Conservation (phyloP, 306 rosid species). For the Mucuna pruriens region DNA sequence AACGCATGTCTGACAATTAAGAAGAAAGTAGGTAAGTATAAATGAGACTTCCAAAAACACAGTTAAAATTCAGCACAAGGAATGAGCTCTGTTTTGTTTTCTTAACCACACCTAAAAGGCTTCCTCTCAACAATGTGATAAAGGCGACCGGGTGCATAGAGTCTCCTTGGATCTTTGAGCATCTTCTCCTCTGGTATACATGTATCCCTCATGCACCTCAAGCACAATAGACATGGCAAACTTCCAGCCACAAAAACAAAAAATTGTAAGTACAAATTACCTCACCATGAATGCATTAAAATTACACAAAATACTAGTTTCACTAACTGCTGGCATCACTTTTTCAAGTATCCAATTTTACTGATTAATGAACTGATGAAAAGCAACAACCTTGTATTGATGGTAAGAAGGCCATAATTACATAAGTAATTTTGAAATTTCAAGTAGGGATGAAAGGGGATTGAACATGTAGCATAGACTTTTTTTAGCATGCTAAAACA, state of each 20-base stretch:
- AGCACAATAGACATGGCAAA: slow-evolving; percentile 86
- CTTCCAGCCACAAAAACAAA: slow-evolving; percentile 50
- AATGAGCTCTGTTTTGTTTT: slow-evolving; percentile 12
- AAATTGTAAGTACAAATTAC: slow-evolving; percentile 4
- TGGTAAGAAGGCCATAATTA: no score
- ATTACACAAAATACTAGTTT: neutral
- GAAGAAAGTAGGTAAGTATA: neutral
- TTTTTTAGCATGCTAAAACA: slow-evolving; percentile 19
- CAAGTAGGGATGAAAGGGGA: neutral
- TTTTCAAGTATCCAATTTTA: neutral
- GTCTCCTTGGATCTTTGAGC: slow-evolving; percentile 96
- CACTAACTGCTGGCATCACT: neutral
- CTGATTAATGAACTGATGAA: neutral
- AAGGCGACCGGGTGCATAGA: slow-evolving; percentile 94
- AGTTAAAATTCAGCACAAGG: slow-evolving; percentile 3
- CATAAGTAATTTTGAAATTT: neutral
- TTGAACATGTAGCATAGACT: slow-evolving; percentile 6
- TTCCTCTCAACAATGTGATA: slow-evolving; percentile 95
- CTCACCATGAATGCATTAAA: neutral
- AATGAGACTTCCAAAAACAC: neutral
- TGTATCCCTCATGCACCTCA: slow-evolving; percentile 86
- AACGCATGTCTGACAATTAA: neutral
- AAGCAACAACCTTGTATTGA: neutral
- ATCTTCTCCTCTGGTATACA: slow-evolving; percentile 82
- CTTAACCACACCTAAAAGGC: slow-evolving; percentile 69